Percentiles rank a stretch among this genome's conserved stretches.
These are phyloP conservation scores for Crithidia mellificae DNA, from an alignment of 208 protist species.

Conservation along the genomic window DNA sequence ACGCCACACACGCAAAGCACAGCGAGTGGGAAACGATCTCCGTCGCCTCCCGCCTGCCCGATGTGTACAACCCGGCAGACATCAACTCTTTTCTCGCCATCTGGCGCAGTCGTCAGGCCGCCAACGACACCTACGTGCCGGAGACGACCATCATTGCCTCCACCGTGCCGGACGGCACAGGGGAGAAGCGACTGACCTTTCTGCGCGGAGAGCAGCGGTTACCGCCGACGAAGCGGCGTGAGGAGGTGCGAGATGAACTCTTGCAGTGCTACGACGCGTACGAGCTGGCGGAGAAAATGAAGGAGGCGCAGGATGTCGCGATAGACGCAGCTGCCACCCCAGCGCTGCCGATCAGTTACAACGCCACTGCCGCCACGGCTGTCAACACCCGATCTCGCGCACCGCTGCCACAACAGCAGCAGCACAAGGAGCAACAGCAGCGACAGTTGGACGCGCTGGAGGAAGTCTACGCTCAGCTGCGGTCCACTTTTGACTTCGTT, in stretches of 20 bases:
- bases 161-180: not conserved
- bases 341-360: too few relatives aligned
- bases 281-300: slow-evolving; percentile 70
- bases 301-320: slow-evolving; percentile 50
- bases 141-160: slow-evolving; percentile 44
- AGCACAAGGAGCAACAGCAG: too few relatives aligned
- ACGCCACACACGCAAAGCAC: slow-evolving; percentile 83
- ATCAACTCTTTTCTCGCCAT: slow-evolving; percentile 89
- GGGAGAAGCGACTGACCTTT: slow-evolving; percentile 32
- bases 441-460: slow-evolving; percentile 41
- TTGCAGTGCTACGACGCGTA: slow-evolving; percentile 70
- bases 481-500: slow-evolving; percentile 75
- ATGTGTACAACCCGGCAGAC: slow-evolving; percentile 76
- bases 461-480: slow-evolving; percentile 67
- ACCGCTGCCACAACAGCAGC: not conserved
- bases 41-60: slow-evolving; percentile 69
- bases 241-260: slow-evolving; percentile 61
- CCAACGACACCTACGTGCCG: slow-evolving; percentile 26
- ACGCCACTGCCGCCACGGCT: too few relatives aligned
- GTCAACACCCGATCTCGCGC: too few relatives aligned
- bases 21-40: slow-evolving; percentile 66
- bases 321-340: slow-evolving; percentile 1
- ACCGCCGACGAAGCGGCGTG: slow-evolving; percentile 39
- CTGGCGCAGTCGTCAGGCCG: slow-evolving; percentile 66
- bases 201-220: slow-evolving; percentile 66